These are phyloP conservation scores for Entonaema liquescens DNA, from an alignment of 495 filamentous ascomycete genomes.

Conservation along the genomic window DNA sequence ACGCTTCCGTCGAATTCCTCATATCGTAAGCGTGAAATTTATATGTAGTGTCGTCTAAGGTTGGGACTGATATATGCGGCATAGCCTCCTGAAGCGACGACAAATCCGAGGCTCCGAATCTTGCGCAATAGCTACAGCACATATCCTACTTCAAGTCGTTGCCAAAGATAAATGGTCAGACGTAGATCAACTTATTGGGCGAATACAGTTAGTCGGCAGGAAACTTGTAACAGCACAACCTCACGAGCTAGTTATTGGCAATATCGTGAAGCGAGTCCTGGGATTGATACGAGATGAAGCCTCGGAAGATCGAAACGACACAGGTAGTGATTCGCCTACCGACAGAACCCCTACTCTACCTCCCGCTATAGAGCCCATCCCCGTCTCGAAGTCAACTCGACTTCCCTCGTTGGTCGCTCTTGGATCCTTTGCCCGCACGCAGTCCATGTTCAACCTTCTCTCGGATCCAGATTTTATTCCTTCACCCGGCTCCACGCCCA, in stretches of 20 bases:
- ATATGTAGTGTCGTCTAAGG: slow-evolving; percentile 13
- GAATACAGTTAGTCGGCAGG: slow-evolving; percentile 77
- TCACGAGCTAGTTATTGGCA: slow-evolving; percentile 88
- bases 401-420: slow-evolving; percentile 63
- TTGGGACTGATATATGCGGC: slow-evolving; percentile 3
- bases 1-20: slow-evolving; percentile 81
- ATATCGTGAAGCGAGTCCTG: slow-evolving; percentile 88
- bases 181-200: slow-evolving; percentile 77
- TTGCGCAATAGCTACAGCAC: slow-evolving; percentile 89
- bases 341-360: slow-evolving; percentile 35
- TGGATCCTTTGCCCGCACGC: slow-evolving; percentile 63
- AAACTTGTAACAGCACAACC: slow-evolving; percentile 83
- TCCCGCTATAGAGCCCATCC: slow-evolving; percentile 36
- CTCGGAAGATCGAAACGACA: slow-evolving; percentile 78
- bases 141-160: slow-evolving; percentile 84
- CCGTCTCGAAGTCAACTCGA: slow-evolving; percentile 49
- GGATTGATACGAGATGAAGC: slow-evolving; percentile 92
- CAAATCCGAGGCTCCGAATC: slow-evolving; percentile 87
- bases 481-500: slow-evolving; percentile 49
- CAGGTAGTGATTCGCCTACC: slow-evolving; percentile 58
- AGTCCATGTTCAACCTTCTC: slow-evolving; percentile 88
- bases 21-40: slow-evolving; percentile 69
- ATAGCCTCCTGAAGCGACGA: slow-evolving; percentile 84
- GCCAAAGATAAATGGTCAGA: slow-evolving; percentile 75
- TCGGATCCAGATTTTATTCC: slow-evolving; percentile 49